phyloP scores from a whole-genome alignment of 352 stramenopile genomes.

The Phytophthora ohioensis region DNA sequence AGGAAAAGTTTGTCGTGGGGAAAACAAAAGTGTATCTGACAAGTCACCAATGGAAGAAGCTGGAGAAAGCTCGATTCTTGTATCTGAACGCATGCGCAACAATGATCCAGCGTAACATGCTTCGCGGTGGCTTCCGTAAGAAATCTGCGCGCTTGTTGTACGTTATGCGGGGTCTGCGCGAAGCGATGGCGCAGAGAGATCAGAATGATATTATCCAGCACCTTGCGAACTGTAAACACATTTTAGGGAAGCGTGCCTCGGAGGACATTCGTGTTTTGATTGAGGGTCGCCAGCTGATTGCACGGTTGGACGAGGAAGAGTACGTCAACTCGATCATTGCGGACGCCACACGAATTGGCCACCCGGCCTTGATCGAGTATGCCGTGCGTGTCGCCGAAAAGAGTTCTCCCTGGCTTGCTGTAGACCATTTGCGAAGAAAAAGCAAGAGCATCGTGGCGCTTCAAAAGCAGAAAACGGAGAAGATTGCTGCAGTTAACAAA shows the following conservation, averaged over 20 bases:
- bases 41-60: slow-evolving; percentile 82
- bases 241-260: slow-evolving; percentile 63
- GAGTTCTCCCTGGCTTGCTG: slow-evolving; percentile 62
- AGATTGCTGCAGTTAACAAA: slow-evolving; percentile 53
- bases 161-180: slow-evolving; percentile 62
- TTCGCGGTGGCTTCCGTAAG: slow-evolving; percentile 71
- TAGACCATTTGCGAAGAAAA: slow-evolving; percentile 59
- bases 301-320: slow-evolving; percentile 74
- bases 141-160: slow-evolving; percentile 70
- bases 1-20: slow-evolving; percentile 81
- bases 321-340: slow-evolving; percentile 81
- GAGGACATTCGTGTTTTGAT: slow-evolving; percentile 72
- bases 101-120: slow-evolving; percentile 87
- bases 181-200: slow-evolving; percentile 64
- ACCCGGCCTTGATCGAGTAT: slow-evolving; percentile 72
- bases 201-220: slow-evolving; percentile 72
- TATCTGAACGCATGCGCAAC: slow-evolving; percentile 84
- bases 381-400: slow-evolving; percentile 67
- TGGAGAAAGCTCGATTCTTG: slow-evolving; percentile 80
- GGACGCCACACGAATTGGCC: slow-evolving; percentile 63
- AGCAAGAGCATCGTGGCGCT: slow-evolving; percentile 47
- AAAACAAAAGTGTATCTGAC: slow-evolving; percentile 81
- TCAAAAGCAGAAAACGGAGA: slow-evolving; percentile 49
- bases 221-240: slow-evolving; percentile 59
- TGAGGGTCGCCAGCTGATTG: slow-evolving; percentile 60